A percentile compares a stretch with the other conserved stretches of the same genome.
Evolutionary conservation across 208 protist species (phyloP).

Genomic region (Histomonas meleagridis): DNA sequence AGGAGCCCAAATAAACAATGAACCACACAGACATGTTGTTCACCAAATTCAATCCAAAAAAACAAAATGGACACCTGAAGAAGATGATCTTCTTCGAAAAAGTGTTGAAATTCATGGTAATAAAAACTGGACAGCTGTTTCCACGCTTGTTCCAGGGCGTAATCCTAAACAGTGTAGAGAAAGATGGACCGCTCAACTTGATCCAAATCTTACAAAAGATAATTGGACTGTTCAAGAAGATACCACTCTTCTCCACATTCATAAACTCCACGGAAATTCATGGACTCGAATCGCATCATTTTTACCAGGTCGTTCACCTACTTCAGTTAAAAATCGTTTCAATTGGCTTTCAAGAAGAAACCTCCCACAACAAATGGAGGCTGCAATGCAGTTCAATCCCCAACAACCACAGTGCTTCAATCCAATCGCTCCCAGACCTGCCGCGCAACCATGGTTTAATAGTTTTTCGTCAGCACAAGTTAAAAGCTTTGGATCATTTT

Average conservation of each 20-base stretch:
- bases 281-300: conserved; percentile 15
- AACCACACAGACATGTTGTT: no score
- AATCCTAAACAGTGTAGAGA: conserved; percentile 33
- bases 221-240: conserved; percentile 15
- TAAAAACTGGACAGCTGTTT: conserved; percentile 24
- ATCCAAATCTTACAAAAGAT: not conserved
- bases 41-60: no score
- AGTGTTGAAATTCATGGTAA: conserved; percentile 23
- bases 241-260: not conserved
- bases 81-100: not conserved
- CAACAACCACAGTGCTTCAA: no score
- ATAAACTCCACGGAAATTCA: not conserved
- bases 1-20: no score
- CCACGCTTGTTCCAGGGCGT: not conserved
- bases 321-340: not conserved
- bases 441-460: no score
- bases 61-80: not conserved
- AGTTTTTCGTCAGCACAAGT: no score
- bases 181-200: conserved; percentile 28
- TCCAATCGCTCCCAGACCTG: no score
- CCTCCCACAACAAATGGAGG: conserved; percentile 4
- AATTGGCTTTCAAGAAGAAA: conserved; percentile 23
- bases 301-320: not conserved
- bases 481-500: no score
- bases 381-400: no score